Conservation (phyloP, 768 basidiomycete species). For the Tricholoma terreum region DNA sequence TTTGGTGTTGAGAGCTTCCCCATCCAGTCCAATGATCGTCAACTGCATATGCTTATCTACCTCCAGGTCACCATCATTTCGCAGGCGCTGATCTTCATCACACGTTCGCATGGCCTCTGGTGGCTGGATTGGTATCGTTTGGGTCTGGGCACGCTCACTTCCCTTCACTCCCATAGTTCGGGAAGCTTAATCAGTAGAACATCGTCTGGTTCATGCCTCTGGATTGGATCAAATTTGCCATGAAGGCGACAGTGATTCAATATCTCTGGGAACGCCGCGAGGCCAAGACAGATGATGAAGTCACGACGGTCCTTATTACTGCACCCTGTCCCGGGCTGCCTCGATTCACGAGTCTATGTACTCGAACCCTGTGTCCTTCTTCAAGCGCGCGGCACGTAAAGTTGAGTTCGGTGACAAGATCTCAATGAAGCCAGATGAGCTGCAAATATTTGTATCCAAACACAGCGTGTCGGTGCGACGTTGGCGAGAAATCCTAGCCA, state of each 20-base stretch:
- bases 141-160: conserved; percentile 78
- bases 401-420: conserved; percentile 86
- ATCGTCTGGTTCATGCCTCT: conserved; percentile 95
- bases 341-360: conserved; percentile 91
- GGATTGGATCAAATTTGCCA: conserved; percentile 93
- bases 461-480: conserved; percentile 69
- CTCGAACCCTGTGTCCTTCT: conserved; percentile 93
- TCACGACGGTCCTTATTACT: conserved; percentile 70
- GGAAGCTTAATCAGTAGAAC: conserved; percentile 50
- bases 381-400: conserved; percentile 82
- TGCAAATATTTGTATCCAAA: conserved; percentile 86
- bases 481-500: conserved; percentile 76
- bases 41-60: conserved; percentile 88
- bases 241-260: conserved; percentile 93
- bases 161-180: neutral
- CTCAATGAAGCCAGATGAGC: conserved; percentile 81
- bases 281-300: conserved; percentile 36
- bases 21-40: conserved; percentile 57
- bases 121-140: conserved; percentile 96
- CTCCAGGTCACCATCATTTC: conserved; percentile 98
- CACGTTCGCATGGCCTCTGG: conserved; percentile 87
- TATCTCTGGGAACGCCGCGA: conserved; percentile 67
- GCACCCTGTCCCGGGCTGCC: conserved; percentile 87
- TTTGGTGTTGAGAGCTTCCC: conserved; percentile 60
- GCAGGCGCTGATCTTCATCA: conserved; percentile 95